These are phyloP conservation scores for Sphagnum fallax DNA, from an alignment of 228 moss, liverwort and hornwort species.

Conservation along the genomic window DNA sequence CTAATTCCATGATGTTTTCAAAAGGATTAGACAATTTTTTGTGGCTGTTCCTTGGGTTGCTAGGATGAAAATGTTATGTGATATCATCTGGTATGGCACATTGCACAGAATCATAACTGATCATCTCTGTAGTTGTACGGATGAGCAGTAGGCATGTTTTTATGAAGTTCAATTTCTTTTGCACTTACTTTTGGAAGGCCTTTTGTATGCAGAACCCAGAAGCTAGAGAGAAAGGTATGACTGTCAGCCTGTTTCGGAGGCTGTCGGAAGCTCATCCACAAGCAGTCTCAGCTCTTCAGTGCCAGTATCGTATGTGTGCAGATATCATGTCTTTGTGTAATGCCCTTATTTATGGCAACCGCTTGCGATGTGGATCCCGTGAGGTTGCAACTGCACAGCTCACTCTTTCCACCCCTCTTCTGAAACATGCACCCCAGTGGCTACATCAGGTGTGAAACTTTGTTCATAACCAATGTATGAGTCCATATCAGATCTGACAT, in stretches of 20 bases:
- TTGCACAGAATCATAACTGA: too few relatives aligned
- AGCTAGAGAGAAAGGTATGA: conserved; percentile 45
- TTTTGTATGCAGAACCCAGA: conserved; percentile 20
- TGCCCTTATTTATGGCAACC: conserved; percentile 33
- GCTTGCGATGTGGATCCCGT: conserved; percentile 35
- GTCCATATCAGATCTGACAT: too few relatives aligned
- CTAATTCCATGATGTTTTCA: too few relatives aligned
- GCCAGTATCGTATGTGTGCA: conserved; percentile 62
- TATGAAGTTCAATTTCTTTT: too few relatives aligned
- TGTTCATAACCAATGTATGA: neutral
- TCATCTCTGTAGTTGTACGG: too few relatives aligned
- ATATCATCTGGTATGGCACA: too few relatives aligned
- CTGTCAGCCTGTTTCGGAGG: conserved; percentile 36
- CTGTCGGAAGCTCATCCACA: conserved; percentile 45
- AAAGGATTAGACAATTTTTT: too few relatives aligned
- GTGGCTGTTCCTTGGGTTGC: too few relatives aligned
- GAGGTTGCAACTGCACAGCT: conserved; percentile 29
- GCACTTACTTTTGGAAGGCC: too few relatives aligned
- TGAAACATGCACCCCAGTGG: conserved; percentile 20
- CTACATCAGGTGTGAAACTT: conserved; percentile 23
- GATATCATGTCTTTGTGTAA: conserved; percentile 48
- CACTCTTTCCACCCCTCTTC: conserved; percentile 5
- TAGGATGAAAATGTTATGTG: too few relatives aligned
- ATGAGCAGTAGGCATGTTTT: too few relatives aligned
- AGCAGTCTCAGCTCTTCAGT: conserved; percentile 32